Evolutionary conservation across 441 rosid species (phyloP).

Genomic region (Populus hybrid): DNA sequence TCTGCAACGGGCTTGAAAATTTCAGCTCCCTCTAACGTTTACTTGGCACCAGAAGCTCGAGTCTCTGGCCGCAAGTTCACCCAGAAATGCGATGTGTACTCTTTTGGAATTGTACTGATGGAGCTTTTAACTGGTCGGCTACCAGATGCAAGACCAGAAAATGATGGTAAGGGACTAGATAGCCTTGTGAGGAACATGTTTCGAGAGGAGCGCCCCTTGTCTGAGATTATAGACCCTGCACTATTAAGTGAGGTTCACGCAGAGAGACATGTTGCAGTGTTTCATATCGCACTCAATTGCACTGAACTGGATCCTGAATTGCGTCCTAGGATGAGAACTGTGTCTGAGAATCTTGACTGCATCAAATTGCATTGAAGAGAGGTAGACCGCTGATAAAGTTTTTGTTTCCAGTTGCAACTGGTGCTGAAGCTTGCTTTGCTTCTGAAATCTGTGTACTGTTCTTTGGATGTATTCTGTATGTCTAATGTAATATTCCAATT

Average conservation of each 20-base stretch:
- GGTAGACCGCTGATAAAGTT: conserved; percentile 13
- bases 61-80: conserved; percentile 52
- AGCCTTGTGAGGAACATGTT: conserved; percentile 56
- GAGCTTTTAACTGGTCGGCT: conserved; percentile 68
- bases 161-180: conserved; percentile 61
- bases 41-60: conserved; percentile 80
- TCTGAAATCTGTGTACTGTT: conserved; percentile 3
- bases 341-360: conserved; percentile 73
- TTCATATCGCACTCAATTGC: conserved; percentile 79
- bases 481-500: background rate
- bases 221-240: conserved; percentile 66
- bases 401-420: conserved; percentile 4
- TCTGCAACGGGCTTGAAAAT: conserved; percentile 42
- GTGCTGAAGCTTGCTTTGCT: conserved; percentile 9
- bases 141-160: conserved; percentile 54
- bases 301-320: conserved; percentile 76
- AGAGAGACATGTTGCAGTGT: conserved; percentile 64
- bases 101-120: conserved; percentile 70
- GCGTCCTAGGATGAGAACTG: conserved; percentile 81
- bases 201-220: conserved; percentile 55
- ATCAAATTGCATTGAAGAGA: conserved; percentile 42
- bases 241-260: conserved; percentile 53
- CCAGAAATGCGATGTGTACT: conserved; percentile 81
- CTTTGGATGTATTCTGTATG: background rate
- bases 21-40: conserved; percentile 40